These are phyloP conservation scores for Eragrostis curvula DNA, from an alignment of 176 grass and related monocot genomes.

Conservation along the genomic window DNA sequence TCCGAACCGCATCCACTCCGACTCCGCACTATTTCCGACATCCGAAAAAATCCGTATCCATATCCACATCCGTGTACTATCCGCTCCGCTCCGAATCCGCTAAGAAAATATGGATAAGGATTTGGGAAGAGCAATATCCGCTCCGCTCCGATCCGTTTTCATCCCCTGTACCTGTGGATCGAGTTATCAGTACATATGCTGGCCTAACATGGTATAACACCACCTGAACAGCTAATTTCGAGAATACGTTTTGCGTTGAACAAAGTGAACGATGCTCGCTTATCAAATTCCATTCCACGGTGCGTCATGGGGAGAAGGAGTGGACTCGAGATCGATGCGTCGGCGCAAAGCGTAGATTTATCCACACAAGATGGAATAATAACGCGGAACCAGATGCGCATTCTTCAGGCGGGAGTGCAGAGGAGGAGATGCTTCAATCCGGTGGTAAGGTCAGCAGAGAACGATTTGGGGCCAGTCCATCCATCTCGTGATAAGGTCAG, in stretches of 20 bases:
- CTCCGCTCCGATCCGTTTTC: too few relatives aligned
- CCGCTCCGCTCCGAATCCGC: too few relatives aligned
- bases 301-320: not conserved
- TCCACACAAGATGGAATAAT: not conserved
- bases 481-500: not conserved
- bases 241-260: not conserved
- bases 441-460: too few relatives aligned
- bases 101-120: too few relatives aligned
- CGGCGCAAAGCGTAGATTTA: not conserved
- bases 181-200: not conserved
- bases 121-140: too few relatives aligned
- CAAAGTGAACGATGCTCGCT: not conserved
- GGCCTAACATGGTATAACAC: not conserved
- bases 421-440: not conserved
- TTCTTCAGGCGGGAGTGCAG: not conserved
- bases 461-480: not conserved
- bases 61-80: too few relatives aligned
- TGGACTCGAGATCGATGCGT: conserved; percentile 28
- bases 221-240: not conserved
- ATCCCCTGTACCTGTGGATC: not conserved
- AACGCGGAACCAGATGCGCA: conserved; percentile 30
- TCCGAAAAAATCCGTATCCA: too few relatives aligned
- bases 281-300: not conserved
- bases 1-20: too few relatives aligned
- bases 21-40: too few relatives aligned